phyloP scores from a whole-genome alignment of 73 alveolate species.

The Paramecium octaurelia region DNA sequence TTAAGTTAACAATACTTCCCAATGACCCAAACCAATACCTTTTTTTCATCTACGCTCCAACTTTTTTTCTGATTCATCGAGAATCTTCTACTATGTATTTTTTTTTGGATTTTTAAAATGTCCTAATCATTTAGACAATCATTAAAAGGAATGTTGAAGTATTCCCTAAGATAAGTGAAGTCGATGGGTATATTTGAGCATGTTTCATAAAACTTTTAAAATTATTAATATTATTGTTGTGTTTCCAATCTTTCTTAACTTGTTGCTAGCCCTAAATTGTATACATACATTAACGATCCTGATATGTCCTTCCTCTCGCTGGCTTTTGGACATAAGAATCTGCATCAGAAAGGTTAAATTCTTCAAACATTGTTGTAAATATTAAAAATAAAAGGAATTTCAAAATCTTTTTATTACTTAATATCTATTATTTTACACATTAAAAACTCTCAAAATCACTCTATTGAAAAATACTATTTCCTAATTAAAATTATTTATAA shows the following conservation, averaged over 20 bases:
- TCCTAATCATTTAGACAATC: neutral
- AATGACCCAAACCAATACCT: constrained; percentile 14
- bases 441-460: neutral
- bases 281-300: neutral
- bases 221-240: neutral
- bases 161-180: neutral
- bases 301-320: neutral
- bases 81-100: neutral
- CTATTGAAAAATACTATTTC: neutral
- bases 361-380: neutral
- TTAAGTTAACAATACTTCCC: neutral
- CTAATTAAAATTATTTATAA: no score
- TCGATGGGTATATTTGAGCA: neutral
- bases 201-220: neutral
- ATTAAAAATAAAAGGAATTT: neutral
- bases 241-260: neutral
- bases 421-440: neutral
- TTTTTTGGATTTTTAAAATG: neutral
- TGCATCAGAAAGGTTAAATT: constrained; percentile 1
- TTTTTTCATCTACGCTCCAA: constrained; percentile 1
- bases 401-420: neutral
- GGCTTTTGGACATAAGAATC: neutral
- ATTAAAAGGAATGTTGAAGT: neutral
- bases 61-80: neutral
- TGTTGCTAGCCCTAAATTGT: neutral